Base-by-base conservation (phyloP, 129 eudicot genomes). In the Mikania micrantha region DNA sequence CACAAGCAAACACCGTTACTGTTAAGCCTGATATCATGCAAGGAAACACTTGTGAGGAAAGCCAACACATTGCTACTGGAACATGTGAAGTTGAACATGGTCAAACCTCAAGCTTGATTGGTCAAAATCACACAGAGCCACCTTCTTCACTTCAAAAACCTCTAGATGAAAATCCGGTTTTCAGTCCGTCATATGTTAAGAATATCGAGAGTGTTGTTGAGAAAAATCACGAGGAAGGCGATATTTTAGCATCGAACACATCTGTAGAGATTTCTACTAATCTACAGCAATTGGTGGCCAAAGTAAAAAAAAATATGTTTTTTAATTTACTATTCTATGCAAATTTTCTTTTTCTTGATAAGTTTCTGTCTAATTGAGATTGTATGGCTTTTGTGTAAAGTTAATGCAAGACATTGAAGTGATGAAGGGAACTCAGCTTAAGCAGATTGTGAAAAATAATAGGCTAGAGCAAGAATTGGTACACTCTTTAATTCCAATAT, bases 391-490 rank as follows among this genome's bases (percentile, higher is more conserved):
- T 16, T 19, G 38, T 39, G 20, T 79, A 64, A 70, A 86, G 96
- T 66, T 90, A 50, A 39, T 61, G 57, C 79, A 60, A 79, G 87
- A 81, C 77, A 41, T 88, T 62, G 79, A 77, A 52, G 70, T 20
- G 9, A 27, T 89, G 85, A 89, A 86, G 81, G 69, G 49, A 39
- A 41, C 74, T 21, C 86, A 77, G 52, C 17, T 66, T 74, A 67
- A 74, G 39, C 86, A 86, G 27, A 53, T 22, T 38, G 66, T 13
- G 67, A 74, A 75, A 64, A 74, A 83, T 73, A 62, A 40, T 63
- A 25, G 21, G 50, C 61, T 89, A 60, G 88, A 86, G 80, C 66
- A 71, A 20, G 79, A 79, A 66, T 77, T 84, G 90, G 94, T 89
- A 83, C 61, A 54, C 8, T 50, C 42, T 70, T 35, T 20, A 42